Evolutionary conservation across 768 basidiomycete genomes (phyloP).

Genomic region (Lactarius sanguifluus): DNA sequence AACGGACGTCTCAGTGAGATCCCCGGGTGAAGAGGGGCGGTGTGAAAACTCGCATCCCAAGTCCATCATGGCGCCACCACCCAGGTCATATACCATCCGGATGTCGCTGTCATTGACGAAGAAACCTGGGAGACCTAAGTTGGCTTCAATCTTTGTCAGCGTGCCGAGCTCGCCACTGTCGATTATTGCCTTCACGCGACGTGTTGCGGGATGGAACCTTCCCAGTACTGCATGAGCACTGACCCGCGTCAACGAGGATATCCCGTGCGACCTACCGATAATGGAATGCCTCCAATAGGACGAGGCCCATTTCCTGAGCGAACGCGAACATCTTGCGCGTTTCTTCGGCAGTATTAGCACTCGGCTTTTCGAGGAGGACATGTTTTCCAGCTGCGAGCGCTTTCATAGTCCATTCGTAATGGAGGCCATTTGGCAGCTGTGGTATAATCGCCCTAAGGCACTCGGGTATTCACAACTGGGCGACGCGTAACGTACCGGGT

Average conservation of each 20-base stretch:
- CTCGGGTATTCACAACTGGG: not conserved
- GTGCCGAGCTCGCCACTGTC: slow-evolving; percentile 55
- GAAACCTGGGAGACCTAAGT: slow-evolving; percentile 41
- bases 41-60: slow-evolving; percentile 46
- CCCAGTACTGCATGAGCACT: not conserved
- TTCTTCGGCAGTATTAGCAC: slow-evolving; percentile 50
- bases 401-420: slow-evolving; percentile 68
- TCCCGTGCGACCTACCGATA: slow-evolving; percentile 41
- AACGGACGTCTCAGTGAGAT: not conserved
- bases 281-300: slow-evolving; percentile 63
- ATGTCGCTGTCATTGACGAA: slow-evolving; percentile 44
- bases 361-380: slow-evolving; percentile 63
- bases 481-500: slow-evolving; percentile 43
- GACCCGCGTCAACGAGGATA: slow-evolving; percentile 4
- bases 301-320: slow-evolving; percentile 48
- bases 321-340: slow-evolving; percentile 50
- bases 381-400: slow-evolving; percentile 62
- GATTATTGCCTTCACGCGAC: slow-evolving; percentile 52
- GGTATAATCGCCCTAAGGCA: not conserved
- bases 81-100: slow-evolving; percentile 51
- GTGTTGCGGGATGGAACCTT: slow-evolving; percentile 63
- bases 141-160: slow-evolving; percentile 45
- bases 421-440: slow-evolving; percentile 58
- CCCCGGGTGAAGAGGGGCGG: too few species aligned
- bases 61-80: slow-evolving; percentile 64